phyloP scores from a whole-genome alignment of 1,284 basidiomycete genomes.

The Trametes sp. region DNA sequence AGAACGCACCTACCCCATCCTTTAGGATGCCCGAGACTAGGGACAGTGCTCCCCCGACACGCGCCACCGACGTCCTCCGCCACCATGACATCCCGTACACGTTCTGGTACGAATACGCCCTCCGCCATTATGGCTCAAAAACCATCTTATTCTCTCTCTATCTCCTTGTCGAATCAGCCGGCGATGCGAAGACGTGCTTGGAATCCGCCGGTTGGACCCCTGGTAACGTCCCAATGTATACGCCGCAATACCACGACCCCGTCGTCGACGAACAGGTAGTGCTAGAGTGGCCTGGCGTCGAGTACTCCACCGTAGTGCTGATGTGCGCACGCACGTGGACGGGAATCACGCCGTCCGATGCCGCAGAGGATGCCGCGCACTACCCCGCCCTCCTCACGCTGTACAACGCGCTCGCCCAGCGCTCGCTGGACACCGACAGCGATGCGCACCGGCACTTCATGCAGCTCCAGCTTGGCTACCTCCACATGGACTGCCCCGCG shows the following conservation, averaged over 20 bases:
- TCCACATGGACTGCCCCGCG: slow-evolving; percentile 13
- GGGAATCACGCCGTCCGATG: not conserved
- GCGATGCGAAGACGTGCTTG: not conserved
- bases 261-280: slow-evolving; percentile 13
- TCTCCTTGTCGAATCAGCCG: slow-evolving; percentile 13
- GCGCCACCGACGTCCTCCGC: slow-evolving; percentile 4
- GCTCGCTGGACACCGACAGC: not conserved
- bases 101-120: slow-evolving; percentile 20
- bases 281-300: not conserved
- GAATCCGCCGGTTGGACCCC: slow-evolving; percentile 5
- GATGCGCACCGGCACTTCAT: not conserved
- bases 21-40: not conserved
- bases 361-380: not conserved
- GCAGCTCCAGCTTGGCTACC: not conserved
- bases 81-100: slow-evolving; percentile 8
- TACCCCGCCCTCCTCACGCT: slow-evolving; percentile 15
- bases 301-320: slow-evolving; percentile 5
- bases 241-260: slow-evolving; percentile 15
- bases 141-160: slow-evolving; percentile 17
- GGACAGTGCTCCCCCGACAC: not conserved
- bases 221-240: not conserved
- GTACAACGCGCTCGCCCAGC: slow-evolving; percentile 10
- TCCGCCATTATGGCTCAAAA: slow-evolving; percentile 16
- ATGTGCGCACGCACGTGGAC: slow-evolving; percentile 5
- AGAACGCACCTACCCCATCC: too few relatives aligned